Percentiles rank a stretch among this genome's conserved stretches.
Evolutionary conservation across 768 basidiomycete species (phyloP).

Genomic region (Rhodotorula graminis): DNA sequence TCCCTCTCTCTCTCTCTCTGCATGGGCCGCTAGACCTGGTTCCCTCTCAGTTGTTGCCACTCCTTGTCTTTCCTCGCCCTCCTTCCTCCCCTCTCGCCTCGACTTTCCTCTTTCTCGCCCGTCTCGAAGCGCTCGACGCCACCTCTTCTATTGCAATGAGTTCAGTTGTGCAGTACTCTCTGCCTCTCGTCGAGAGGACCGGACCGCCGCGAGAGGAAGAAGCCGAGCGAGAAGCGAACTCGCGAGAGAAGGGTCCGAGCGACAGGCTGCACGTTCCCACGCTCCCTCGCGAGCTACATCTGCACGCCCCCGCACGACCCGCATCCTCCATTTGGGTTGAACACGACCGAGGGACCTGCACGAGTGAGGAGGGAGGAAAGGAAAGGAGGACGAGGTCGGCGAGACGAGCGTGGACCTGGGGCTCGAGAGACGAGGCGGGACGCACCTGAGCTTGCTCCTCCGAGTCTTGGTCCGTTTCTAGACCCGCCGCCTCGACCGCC

Average conservation of each 20-base stretch:
- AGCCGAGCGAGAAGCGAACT: too few species aligned
- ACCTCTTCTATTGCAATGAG: too few species aligned
- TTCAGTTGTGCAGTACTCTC: too few species aligned
- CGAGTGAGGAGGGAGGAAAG: background rate
- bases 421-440: background rate
- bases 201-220: too few species aligned
- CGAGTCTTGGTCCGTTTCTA: background rate
- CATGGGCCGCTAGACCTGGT: background rate
- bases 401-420: too few species aligned
- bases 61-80: background rate
- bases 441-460: background rate
- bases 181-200: too few species aligned
- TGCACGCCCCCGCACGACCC: background rate
- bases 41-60: background rate
- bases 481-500: background rate
- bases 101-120: too few species aligned
- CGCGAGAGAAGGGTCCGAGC: too few species aligned
- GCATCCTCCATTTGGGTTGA: background rate
- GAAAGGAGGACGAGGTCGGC: background rate
- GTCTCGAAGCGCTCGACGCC: too few species aligned
- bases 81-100: background rate
- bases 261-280: too few species aligned
- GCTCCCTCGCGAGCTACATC: background rate
- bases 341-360: background rate
- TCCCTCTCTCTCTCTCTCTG: background rate